phyloP scores from a whole-genome alignment of 2,329 filamentous ascomycete genomes.

The Shiraia sp. region DNA sequence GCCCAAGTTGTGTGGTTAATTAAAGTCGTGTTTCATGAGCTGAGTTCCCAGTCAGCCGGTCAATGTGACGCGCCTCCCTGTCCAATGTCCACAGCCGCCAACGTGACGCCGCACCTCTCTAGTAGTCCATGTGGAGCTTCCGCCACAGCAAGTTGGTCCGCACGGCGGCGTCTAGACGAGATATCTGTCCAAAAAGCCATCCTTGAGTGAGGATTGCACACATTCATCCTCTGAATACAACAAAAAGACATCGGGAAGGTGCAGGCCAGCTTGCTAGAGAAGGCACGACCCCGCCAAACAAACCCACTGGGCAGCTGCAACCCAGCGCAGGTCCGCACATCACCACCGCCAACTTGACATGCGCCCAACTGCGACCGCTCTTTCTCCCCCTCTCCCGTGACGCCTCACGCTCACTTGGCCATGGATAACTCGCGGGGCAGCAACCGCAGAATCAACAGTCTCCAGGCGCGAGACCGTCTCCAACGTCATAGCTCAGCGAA shows the following conservation, averaged over 20 bases:
- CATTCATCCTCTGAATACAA: neutral
- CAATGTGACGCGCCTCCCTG: constrained; percentile 2
- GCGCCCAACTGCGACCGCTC: constrained; percentile 24
- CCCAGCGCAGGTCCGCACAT: constrained; percentile 14
- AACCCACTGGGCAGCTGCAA: constrained; percentile 22
- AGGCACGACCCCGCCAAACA: constrained; percentile 24
- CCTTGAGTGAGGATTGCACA: neutral
- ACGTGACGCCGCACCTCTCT: constrained; percentile 22
- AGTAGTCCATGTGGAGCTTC: constrained; percentile 21
- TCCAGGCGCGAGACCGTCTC: constrained; percentile 46
- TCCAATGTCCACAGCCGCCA: constrained; percentile 3
- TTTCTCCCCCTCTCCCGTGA: constrained; percentile 19
- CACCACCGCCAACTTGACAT: constrained; percentile 26
- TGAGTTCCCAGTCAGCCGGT: constrained; percentile 3
- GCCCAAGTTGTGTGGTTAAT: too few relatives aligned
- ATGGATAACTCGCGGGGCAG: constrained; percentile 39
- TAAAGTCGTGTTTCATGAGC: constrained; percentile 11
- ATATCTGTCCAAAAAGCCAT: too few relatives aligned
- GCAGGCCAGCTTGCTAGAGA: constrained; percentile 12
- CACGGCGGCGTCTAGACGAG: too few relatives aligned
- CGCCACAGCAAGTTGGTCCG: constrained; percentile 34
- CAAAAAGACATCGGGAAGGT: constrained; percentile 3
- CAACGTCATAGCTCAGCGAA: constrained; percentile 45
- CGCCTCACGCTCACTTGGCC: constrained; percentile 11
- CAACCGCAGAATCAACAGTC: constrained; percentile 48